These are phyloP conservation scores for Ceratocystis albifundus DNA, from an alignment of 2,329 filamentous ascomycete species.

Conservation along the genomic window DNA sequence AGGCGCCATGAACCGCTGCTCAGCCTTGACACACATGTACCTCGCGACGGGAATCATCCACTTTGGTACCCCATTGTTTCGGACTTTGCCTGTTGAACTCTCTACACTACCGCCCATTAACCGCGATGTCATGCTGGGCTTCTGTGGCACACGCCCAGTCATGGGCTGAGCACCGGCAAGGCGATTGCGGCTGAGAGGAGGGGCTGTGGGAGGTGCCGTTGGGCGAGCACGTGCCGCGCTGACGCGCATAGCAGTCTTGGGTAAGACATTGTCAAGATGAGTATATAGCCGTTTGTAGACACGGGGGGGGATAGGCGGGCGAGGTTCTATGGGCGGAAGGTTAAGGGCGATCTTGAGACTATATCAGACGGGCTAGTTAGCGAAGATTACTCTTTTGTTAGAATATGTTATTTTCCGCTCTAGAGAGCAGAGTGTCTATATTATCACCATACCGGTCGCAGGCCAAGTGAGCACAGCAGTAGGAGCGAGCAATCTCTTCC, in stretches of 20 bases:
- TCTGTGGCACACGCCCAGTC: constrained; percentile 34
- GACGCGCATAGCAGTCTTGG: constrained; percentile 25
- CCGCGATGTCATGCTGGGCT: constrained; percentile 35
- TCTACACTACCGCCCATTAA: constrained; percentile 32
- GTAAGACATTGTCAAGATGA: constrained; percentile 65
- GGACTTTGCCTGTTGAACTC: constrained; percentile 25
- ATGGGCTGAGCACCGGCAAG: constrained; percentile 13
- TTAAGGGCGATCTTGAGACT: constrained; percentile 66
- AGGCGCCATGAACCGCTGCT: constrained; percentile 51
- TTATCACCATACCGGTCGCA: constrained; percentile 58
- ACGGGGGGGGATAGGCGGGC: constrained; percentile 65
- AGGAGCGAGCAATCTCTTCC: constrained; percentile 75
- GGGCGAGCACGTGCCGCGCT: constrained; percentile 31
- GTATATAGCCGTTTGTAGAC: constrained; percentile 75
- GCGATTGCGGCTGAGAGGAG: background rate
- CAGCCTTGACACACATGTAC: constrained; percentile 48
- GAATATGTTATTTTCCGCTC: background rate
- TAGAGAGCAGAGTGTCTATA: background rate
- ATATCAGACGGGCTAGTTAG: constrained; percentile 4
- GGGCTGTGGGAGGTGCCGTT: constrained; percentile 26
- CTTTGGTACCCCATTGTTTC: constrained; percentile 36
- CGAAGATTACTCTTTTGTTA: background rate
- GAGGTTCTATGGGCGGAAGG: constrained; percentile 62
- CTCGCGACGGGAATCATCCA: constrained; percentile 63
- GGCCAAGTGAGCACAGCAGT: constrained; percentile 78